Base-by-base conservation (phyloP, 192 early-diverging fungal species). In the Phlyctochytrium bullatum region DNA sequence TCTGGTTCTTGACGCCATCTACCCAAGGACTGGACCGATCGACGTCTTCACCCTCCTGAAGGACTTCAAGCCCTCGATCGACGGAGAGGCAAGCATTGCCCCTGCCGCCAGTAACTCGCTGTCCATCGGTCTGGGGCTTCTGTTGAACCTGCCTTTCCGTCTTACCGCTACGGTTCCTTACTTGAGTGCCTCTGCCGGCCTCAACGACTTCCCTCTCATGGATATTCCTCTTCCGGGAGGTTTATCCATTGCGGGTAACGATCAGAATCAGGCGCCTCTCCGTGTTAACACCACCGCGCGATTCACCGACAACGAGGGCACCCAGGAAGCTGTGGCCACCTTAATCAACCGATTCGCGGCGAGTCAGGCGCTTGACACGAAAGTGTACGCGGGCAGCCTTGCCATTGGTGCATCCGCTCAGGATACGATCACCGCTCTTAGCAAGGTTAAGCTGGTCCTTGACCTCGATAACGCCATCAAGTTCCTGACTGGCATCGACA, bases 341-440 rank as follows among this genome's bases (percentile, higher is more conserved):
- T 31, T 72, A 23, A 58, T 72, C 10, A 66, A 72, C 64, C 65
- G 61, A 25, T 56, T 72, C 34, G 51, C 66, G 2, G 54, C 34
- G 3, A 64, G 59, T 61, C 3, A 60, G 64, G n/a, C n/a, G n/a
- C n/a, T n/a, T n/a, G n/a, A n/a, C n/a, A n/a, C n/a, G n/a, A n/a
- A n/a, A n/a, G n/a, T n/a, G 31, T 65, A 65, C 12, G 34, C 67
- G n/a, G 61, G 61, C 12, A 20, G 53, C 16, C 25, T 73, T 1
- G 62, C 50, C 33, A 51, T 73, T 31, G 72, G 72, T 51, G 36
- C 58, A 29, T 51, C 24, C 53, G 52, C 28, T 16, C 20, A 16
- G 4, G 72, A 73, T 34, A 24, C 59, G 14, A 73, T 73, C 58
- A 73, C 72, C 2, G 72, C 72, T 32, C 34, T 73, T 30, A 56